Base-by-base conservation (phyloP, 1,284 basidiomycete species). In the Cryptococcus sp. region DNA sequence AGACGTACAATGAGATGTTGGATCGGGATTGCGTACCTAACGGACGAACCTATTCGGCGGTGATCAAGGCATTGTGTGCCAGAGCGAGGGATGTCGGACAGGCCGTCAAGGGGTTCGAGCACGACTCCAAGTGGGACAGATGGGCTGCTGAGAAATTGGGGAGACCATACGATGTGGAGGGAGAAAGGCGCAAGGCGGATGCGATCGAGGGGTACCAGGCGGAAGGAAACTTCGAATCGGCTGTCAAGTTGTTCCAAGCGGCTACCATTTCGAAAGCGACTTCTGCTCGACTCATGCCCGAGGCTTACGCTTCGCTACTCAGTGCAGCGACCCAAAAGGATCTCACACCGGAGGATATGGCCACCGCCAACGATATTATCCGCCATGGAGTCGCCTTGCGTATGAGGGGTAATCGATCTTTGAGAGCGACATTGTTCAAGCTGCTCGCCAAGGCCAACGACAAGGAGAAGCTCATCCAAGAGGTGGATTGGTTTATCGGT, bases 1-100 rank as follows among this genome's bases (percentile, higher is more conserved):
- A 83, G 50, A 77, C 82, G 4, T 94, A 94, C 76, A 82, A 86
- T 60, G 77, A 82, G 48, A 82, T 93, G 78, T 73, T 90, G 40
- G 73, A 77, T n/a, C 75, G 75, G 37, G 80, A 81, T 21, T 65
- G 91, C 12, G 64, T 80, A 0, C 89, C 91, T 16, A 84, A 84
- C 57, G 60, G 75, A 11, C 63, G 71, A 33, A 92, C 89, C 0
- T 92, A 89, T 65, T 67, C 76, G n/a, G 72, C 74, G 31, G 76
- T 93, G 45, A 82, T 95, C 53, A 65, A 72, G 2, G 83, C 82
- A 0, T 79, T 95, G 50, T 81, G 82, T 21, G 74, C 78, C 24
- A 83, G 90, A 33, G 89, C 94, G 59, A 65, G 73, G 9, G 87
- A 93, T 60, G 78, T 88, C 3, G 71, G 78, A 33, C 67, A 68